Percentiles rank a stretch among this genome's conserved stretches.
Evolutionary conservation across 208 protist genomes (phyloP).

Genomic region (Crithidia sp.): DNA sequence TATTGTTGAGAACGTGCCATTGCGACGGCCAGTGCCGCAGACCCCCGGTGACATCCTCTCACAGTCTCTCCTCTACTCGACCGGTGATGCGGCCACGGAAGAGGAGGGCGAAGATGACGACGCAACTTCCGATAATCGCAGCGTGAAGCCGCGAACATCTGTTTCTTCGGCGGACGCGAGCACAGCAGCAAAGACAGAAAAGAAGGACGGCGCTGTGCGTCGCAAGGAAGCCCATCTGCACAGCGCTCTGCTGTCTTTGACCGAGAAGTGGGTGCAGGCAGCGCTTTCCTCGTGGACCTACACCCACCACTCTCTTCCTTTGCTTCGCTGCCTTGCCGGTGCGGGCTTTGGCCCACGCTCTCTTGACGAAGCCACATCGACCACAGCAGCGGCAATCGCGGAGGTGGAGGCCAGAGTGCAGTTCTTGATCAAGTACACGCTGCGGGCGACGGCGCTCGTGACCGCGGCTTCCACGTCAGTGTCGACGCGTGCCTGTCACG

Average conservation of each 20-base stretch:
- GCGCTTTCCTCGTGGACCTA: conserved; percentile 18
- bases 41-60: conserved; percentile 56
- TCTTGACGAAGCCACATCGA: not conserved
- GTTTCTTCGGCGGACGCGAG: no score
- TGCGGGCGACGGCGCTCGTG: conserved; percentile 2
- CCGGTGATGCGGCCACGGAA: not conserved
- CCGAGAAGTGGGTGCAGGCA: conserved; percentile 27
- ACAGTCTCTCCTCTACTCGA: conserved; percentile 48
- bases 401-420: conserved; percentile 14
- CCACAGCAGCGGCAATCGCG: not conserved
- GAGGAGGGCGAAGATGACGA: not conserved
- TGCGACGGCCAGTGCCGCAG: conserved; percentile 17
- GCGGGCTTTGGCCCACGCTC: not conserved
- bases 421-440: conserved; percentile 28
- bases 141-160: no score
- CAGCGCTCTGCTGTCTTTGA: conserved; percentile 22
- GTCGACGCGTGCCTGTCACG: conserved; percentile 1
- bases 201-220: not conserved
- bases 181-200: not conserved
- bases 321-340: conserved; percentile 13
- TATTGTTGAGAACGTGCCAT: not conserved
- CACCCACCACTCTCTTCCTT: conserved; percentile 15
- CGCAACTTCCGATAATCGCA: not conserved
- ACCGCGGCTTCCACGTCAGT: not conserved
- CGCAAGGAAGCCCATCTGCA: conserved; percentile 18